A percentile compares a stretch with the other conserved stretches of the same genome.
These are phyloP conservation scores for Chaetothyriales sp. DNA, from an alignment of 2,329 filamentous ascomycete species.

Conservation along the genomic window DNA sequence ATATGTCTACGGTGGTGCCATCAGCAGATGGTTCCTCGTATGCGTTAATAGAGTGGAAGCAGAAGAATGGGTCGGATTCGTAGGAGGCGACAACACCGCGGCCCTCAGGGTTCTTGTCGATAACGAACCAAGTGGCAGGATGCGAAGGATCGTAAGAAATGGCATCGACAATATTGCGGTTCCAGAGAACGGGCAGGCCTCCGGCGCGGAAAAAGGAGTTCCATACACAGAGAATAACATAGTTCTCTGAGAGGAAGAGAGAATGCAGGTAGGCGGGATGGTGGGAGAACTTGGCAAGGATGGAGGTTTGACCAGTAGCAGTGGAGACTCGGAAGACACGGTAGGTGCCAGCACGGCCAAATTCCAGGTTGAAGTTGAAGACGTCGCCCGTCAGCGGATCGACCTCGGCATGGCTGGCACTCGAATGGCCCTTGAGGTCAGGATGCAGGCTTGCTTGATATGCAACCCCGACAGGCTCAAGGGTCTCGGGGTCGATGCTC, in stretches of 20 bases:
- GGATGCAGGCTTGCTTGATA: slow-evolving; percentile 50
- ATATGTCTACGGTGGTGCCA: slow-evolving; percentile 36
- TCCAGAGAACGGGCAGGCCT: slow-evolving; percentile 48
- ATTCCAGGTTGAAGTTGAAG: slow-evolving; percentile 66
- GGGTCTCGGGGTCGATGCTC: slow-evolving; percentile 51
- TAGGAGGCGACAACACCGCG: slow-evolving; percentile 55
- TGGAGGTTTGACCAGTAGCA: slow-evolving; percentile 48
- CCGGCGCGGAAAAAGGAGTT: slow-evolving; percentile 43
- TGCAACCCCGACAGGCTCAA: slow-evolving; percentile 55
- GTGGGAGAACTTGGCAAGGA: slow-evolving; percentile 50
- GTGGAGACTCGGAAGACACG: slow-evolving; percentile 53
- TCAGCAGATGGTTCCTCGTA: slow-evolving; percentile 44
- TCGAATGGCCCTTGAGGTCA: slow-evolving; percentile 49
- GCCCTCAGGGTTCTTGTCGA: slow-evolving; percentile 46
- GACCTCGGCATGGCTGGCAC: slow-evolving; percentile 55
- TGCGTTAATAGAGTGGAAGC: slow-evolving; percentile 66
- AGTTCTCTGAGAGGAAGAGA: slow-evolving; percentile 55
- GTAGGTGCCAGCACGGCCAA: slow-evolving; percentile 42
- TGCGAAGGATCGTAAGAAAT: slow-evolving; percentile 47
- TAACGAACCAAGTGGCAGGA: slow-evolving; percentile 54
- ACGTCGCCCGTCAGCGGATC: slow-evolving; percentile 60
- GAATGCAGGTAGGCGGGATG: slow-evolving; percentile 67
- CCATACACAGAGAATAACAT: slow-evolving; percentile 60
- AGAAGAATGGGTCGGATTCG: slow-evolving; percentile 54
- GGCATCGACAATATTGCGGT: slow-evolving; percentile 52